These are phyloP conservation scores for Tricholoma bakamatsutake DNA, from an alignment of 768 basidiomycete genomes.

Conservation along the genomic window DNA sequence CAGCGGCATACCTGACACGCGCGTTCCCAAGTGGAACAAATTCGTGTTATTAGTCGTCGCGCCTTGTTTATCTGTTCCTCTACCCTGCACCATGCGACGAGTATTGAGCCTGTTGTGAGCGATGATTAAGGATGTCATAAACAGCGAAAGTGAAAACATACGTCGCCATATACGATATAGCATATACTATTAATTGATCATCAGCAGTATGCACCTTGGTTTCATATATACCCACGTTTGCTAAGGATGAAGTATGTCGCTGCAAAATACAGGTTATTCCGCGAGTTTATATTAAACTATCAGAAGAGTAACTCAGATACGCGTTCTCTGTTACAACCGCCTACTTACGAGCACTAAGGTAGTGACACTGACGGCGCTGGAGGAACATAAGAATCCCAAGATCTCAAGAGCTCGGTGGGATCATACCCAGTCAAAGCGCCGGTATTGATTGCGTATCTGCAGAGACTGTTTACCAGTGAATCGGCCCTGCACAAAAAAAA, in stretches of 20 bases:
- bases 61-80: constrained; percentile 46
- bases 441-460: constrained; percentile 59
- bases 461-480: constrained; percentile 51
- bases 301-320: background rate
- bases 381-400: background rate
- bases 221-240: constrained; percentile 43
- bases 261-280: constrained; percentile 55
- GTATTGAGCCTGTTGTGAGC: constrained; percentile 47
- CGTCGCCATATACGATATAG: constrained; percentile 61
- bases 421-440: constrained; percentile 54
- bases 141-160: constrained; percentile 22
- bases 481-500: constrained; percentile 38
- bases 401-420: background rate
- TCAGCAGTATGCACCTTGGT: background rate
- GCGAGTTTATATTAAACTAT: constrained; percentile 51
- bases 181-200: constrained; percentile 42
- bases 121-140: background rate
- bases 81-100: constrained; percentile 44
- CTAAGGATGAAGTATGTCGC: constrained; percentile 59
- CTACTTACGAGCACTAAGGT: constrained; percentile 51
- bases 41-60: constrained; percentile 38
- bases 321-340: background rate
- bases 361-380: constrained; percentile 39
- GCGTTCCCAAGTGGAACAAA: constrained; percentile 44
- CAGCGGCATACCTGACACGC: constrained; percentile 30